Percentiles rank a stretch among this genome's conserved stretches.
These are phyloP conservation scores for Xerophyta viscosa DNA, from an alignment of 106 monocot genomes.

Conservation along the genomic window DNA sequence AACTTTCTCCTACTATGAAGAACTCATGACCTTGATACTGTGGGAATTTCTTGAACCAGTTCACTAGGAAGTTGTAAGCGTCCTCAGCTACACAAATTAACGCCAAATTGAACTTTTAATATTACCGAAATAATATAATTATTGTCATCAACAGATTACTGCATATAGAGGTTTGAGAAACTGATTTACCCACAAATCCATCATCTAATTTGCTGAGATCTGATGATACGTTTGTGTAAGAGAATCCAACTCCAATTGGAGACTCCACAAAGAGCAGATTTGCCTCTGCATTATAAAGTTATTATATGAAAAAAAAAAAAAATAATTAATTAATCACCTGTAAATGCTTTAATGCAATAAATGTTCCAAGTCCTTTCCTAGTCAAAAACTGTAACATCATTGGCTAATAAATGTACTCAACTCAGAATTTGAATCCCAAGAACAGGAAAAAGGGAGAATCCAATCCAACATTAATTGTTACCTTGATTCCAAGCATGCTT, in stretches of 20 bases:
- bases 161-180: background rate
- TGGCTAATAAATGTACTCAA: background rate
- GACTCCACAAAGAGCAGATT: constrained; percentile 72
- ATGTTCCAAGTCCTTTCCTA: background rate
- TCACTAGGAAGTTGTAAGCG: constrained; percentile 58
- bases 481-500: constrained; percentile 78
- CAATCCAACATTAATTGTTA: background rate
- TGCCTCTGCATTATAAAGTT: constrained; percentile 37
- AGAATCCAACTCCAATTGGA: constrained; percentile 68
- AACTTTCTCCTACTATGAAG: constrained; percentile 74
- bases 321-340: background rate
- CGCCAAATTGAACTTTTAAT: too few species aligned
- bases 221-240: constrained; percentile 65
- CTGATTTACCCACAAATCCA: constrained; percentile 53
- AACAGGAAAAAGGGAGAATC: background rate
- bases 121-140: too few species aligned
- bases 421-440: background rate
- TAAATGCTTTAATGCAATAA: background rate
- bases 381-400: background rate
- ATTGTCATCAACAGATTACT: too few species aligned
- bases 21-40: constrained; percentile 54
- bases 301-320: background rate
- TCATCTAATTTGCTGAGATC: constrained; percentile 55
- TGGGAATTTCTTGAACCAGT: constrained; percentile 62
- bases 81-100: constrained; percentile 41